Conservation (phyloP, 2,329 filamentous ascomycete genomes). For the Sphaerulina vaccinii region DNA sequence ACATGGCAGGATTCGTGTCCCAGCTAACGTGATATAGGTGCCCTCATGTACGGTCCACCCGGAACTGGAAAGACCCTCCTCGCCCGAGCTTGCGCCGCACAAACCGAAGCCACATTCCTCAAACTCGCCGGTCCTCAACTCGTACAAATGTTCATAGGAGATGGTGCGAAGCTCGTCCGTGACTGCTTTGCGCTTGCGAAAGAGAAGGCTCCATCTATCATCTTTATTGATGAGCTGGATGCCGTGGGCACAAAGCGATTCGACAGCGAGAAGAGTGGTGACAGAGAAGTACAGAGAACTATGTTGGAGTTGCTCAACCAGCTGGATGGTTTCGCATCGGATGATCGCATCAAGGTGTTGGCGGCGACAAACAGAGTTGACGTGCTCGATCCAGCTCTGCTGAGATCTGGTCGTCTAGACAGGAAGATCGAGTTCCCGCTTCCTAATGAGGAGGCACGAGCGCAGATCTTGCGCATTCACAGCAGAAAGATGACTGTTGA, state of each 20-base stretch:
- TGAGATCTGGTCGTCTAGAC: slow-evolving; percentile 94
- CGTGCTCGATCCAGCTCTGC: slow-evolving; percentile 89
- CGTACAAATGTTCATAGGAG: slow-evolving; percentile 99
- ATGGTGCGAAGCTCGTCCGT: slow-evolving; percentile 94
- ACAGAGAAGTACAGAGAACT: slow-evolving; percentile 95
- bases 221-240: slow-evolving; percentile 98
- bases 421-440: slow-evolving; percentile 98
- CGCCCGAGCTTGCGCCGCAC: slow-evolving; percentile 91
- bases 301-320: slow-evolving; percentile 99
- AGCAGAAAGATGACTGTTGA: slow-evolving; percentile 98
- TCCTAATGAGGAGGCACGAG: slow-evolving; percentile 94
- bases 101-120: slow-evolving; percentile 97
- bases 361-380: slow-evolving; percentile 99
- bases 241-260: slow-evolving; percentile 99
- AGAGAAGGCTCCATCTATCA: slow-evolving; percentile 97
- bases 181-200: slow-evolving; percentile 98
- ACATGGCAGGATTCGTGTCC: neutral
- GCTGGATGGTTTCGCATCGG: slow-evolving; percentile 91
- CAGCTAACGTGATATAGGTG: slow-evolving; percentile 57
- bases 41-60: slow-evolving; percentile 94
- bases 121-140: slow-evolving; percentile 97
- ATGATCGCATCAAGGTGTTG: slow-evolving; percentile 96
- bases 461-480: slow-evolving; percentile 96
- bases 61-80: slow-evolving; percentile 90
- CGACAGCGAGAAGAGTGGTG: slow-evolving; percentile 96